Evolutionary conservation across 192 early-diverging fungal species (phyloP), one percentile per base, ranked within the genome.

Genomic region (Mortierella claussenii): DNA sequence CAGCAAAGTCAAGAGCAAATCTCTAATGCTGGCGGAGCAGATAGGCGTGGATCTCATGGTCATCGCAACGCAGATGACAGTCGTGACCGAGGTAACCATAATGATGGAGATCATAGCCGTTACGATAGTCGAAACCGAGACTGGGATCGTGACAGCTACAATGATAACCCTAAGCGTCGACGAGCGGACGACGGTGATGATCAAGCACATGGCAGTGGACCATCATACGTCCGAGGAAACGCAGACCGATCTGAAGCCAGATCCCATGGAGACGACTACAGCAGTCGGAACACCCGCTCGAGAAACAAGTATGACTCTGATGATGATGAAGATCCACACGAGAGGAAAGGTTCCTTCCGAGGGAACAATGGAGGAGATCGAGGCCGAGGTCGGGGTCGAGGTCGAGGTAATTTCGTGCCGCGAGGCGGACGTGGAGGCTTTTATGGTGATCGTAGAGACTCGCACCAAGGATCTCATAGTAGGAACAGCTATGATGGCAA

Each of bases 301-400:
- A 44, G 57, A 60, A 7, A 47, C 30, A 17, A 47, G 9, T n/a
- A 33, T 23, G 18, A 47, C 3, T 18, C 10, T n/a, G 27, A 47
- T 18, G 28, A 8, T 6, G 20, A 34, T 34, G 57, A 60, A 6
- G 44, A 60, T 60, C 57, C 18, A 42, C 44, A 31, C 6, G 21
- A 46, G 27, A 27, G 50, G 2, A 18, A 28, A n/a, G n/a, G n/a
- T n/a, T n/a, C n/a, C 27, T 45, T 44, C 55, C 50, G 47, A 6
- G 49, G 37, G 15, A 47, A 44, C 26, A 30, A 44, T 4, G 48
- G 63, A 7, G 48, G 53, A 36, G 42, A 44, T 5, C 53, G 63
- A 4, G 63, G 63, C 17, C 63, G 63, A 34, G 63, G 63, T 48
- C 21, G 53, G 21, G 12, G n/a, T 30, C 63, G 53, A 46, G 53